Evolutionary conservation across 2,329 filamentous ascomycete genomes (phyloP).

Genomic region (Fusarium nisikadoi): DNA sequence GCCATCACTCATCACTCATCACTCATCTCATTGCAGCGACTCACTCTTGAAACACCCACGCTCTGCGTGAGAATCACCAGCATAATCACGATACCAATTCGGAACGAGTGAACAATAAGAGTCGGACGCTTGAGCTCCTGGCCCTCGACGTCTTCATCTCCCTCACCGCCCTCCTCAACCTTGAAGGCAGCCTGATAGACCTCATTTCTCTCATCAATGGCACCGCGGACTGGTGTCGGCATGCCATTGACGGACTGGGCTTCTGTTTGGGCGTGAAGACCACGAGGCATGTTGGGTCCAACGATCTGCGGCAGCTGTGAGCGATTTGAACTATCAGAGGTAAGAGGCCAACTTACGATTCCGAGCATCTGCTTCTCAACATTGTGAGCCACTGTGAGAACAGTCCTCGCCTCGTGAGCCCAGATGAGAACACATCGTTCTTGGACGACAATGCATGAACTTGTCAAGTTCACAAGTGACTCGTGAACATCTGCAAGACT

Average conservation of each 20-base stretch:
- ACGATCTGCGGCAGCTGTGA: constrained; percentile 20
- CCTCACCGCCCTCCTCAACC: constrained; percentile 42
- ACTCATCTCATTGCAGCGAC: neutral
- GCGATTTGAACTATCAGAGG: rapidly evolving
- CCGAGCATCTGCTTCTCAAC: constrained; percentile 43
- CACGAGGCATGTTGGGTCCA: constrained; percentile 41
- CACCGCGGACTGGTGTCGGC: constrained; percentile 39
- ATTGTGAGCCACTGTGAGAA: constrained; percentile 40
- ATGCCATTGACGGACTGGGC: constrained; percentile 28
- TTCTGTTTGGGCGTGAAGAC: constrained; percentile 37
- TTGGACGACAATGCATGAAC: constrained; percentile 36
- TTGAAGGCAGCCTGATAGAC: constrained; percentile 40
- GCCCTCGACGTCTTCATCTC: constrained; percentile 37
- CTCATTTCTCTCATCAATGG: constrained; percentile 42
- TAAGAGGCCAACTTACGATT: constrained; percentile 27
- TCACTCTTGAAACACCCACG: constrained; percentile 41
- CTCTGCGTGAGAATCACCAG: constrained; percentile 41
- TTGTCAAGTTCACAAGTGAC: constrained; percentile 26
- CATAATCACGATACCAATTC: constrained; percentile 43
- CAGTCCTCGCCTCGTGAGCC: constrained; percentile 37
- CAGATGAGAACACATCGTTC: constrained; percentile 41
- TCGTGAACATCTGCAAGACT: constrained; percentile 32
- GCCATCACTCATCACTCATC: rapidly evolving
- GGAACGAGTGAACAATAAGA: constrained; percentile 38
- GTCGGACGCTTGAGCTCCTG: constrained; percentile 33